A percentile compares a stretch with the other conserved stretches of the same genome.
phyloP scores from a whole-genome alignment of 1,139 yeast genomes.

The Saccharomycopsis hybrid region DNA sequence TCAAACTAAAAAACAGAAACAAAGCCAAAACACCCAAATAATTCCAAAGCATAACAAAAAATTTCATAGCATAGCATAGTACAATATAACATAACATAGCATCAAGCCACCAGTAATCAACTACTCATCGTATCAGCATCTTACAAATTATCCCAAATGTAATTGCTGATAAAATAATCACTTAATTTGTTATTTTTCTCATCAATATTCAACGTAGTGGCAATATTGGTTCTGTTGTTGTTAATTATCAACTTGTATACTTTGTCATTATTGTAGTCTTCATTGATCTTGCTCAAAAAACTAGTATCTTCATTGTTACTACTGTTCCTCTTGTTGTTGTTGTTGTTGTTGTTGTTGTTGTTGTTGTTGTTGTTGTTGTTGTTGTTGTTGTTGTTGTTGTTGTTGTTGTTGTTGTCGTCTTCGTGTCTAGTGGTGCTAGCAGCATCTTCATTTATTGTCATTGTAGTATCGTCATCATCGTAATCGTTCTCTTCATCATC shows the following conservation, averaged over 20 bases:
- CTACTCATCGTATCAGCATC: background rate
- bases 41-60: too few species aligned
- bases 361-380: slow-evolving; percentile 10
- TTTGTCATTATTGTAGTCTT: slow-evolving; percentile 8
- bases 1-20: too few species aligned
- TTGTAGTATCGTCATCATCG: background rate
- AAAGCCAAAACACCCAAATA: too few species aligned
- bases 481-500: background rate
- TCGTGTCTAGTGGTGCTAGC: background rate
- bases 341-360: slow-evolving; percentile 6
- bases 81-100: too few species aligned
- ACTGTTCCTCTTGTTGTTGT: slow-evolving; percentile 15
- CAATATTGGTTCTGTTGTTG: slow-evolving; percentile 17
- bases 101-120: too few species aligned
- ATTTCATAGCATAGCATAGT: too few species aligned
- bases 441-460: background rate
- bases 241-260: slow-evolving; percentile 16
- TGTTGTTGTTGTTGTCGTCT: background rate
- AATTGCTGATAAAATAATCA: slow-evolving; percentile 20
- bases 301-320: slow-evolving; percentile 11
- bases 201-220: slow-evolving; percentile 17
- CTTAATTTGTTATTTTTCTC: slow-evolving; percentile 18
- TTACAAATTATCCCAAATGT: slow-evolving; percentile 21
- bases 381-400: background rate
- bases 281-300: slow-evolving; percentile 9